phyloP scores from a whole-genome alignment of 2,329 filamentous ascomycete genomes.

The Fusarium robinianum region DNA sequence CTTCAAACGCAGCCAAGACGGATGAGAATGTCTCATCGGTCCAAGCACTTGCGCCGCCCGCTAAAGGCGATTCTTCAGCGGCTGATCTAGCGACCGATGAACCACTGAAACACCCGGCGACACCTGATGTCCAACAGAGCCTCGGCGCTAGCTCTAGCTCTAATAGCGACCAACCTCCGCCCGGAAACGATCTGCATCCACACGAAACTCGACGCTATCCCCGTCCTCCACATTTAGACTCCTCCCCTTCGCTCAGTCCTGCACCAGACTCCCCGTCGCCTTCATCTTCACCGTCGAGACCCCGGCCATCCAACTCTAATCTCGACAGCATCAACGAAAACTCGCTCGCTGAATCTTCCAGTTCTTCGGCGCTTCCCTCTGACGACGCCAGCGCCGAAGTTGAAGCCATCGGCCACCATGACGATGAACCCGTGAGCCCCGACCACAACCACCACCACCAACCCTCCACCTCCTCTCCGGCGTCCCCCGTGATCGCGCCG shows the following conservation, averaged over 20 bases:
- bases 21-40: too few relatives aligned
- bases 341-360: slow-evolving; percentile 16
- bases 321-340: slow-evolving; percentile 37
- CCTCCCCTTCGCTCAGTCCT: slow-evolving; percentile 26
- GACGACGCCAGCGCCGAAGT: slow-evolving; percentile 25
- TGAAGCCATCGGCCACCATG: slow-evolving; percentile 32
- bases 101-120: slow-evolving; percentile 30
- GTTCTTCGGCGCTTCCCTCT: slow-evolving; percentile 20
- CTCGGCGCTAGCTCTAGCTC: slow-evolving; percentile 34
- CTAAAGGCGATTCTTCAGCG: slow-evolving; percentile 22
- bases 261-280: slow-evolving; percentile 24
- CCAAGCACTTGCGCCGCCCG: too few relatives aligned
- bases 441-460: slow-evolving; percentile 35
- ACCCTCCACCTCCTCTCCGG: slow-evolving; percentile 26
- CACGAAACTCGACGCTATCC: slow-evolving; percentile 28
- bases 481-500: slow-evolving; percentile 19
- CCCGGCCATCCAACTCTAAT: slow-evolving; percentile 30
- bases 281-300: slow-evolving; percentile 27
- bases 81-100: slow-evolving; percentile 16
- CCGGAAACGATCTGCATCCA: slow-evolving; percentile 29
- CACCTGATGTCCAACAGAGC: slow-evolving; percentile 29
- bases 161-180: slow-evolving; percentile 29
- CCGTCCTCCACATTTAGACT: slow-evolving; percentile 26
- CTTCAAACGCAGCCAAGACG: slow-evolving; percentile 18
- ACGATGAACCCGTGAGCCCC: slow-evolving; percentile 34